These are phyloP conservation scores for Selaginella moellendorffii DNA, from an alignment of 75 land plant genomes.

Conservation along the genomic window DNA sequence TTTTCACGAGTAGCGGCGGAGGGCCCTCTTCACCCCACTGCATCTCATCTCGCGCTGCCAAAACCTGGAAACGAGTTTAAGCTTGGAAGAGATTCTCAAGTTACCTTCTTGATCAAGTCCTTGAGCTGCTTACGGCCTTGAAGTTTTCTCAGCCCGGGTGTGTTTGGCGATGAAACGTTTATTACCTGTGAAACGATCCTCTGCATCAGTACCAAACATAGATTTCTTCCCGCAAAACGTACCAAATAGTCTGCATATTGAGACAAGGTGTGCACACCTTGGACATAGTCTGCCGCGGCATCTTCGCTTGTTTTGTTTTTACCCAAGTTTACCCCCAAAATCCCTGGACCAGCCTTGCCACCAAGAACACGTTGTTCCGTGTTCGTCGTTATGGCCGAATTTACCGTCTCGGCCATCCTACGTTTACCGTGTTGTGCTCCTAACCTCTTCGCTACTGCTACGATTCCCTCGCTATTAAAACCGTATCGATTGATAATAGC, in stretches of 20 bases:
- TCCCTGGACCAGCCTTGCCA: conserved; percentile 92
- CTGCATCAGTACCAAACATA: too few relatives aligned
- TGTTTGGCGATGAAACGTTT: conserved; percentile 94
- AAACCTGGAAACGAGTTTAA: conserved; percentile 43
- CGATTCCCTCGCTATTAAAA: conserved; percentile 93
- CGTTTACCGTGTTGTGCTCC: conserved; percentile 98
- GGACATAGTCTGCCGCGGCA: conserved; percentile 94
- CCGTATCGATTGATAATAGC: conserved; percentile 94
- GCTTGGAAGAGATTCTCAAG: background rate
- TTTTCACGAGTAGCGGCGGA: conserved; percentile 96
- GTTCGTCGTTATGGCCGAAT: background rate
- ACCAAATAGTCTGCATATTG: conserved; percentile 99
- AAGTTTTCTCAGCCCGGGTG: conserved; percentile 86
- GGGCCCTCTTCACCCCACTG: conserved; percentile 99
- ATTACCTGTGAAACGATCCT: too few relatives aligned
- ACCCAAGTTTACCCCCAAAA: conserved; percentile 94
- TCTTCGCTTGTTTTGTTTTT: conserved; percentile 95
- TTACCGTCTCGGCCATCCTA: conserved; percentile 67
- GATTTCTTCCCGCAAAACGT: too few relatives aligned
- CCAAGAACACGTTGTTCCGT: conserved; percentile 34
- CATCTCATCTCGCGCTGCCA: conserved; percentile 99
- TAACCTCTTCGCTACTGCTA: conserved; percentile 83
- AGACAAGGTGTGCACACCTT: conserved; percentile 96
- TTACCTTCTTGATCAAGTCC: conserved; percentile 90
- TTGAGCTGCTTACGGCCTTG: conserved; percentile 95